Conservation (phyloP, 176 grass and related monocot genomes). For the Carex kokanica region DNA sequence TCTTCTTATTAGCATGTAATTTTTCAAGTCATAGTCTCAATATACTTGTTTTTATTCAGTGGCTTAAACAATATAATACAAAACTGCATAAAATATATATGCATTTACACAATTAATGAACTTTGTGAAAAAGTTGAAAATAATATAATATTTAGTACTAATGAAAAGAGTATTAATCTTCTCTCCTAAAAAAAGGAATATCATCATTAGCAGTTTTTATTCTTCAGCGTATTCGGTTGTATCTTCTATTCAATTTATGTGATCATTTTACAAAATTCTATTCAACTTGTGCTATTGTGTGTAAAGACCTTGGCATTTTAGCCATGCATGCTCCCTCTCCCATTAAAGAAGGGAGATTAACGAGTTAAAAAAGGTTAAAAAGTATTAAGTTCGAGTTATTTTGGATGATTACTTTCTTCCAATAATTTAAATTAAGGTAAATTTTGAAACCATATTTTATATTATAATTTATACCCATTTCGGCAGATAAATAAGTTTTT, state of each 20-base stretch:
- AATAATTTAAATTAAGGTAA: background rate
- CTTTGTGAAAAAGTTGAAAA: background rate
- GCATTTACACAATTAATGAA: background rate
- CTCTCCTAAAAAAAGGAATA: too few species aligned
- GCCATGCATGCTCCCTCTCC: too few species aligned
- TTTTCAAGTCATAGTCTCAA: background rate
- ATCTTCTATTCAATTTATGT: background rate
- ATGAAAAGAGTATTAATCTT: background rate
- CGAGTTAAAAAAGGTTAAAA: too few species aligned
- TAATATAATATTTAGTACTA: background rate
- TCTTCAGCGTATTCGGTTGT: background rate
- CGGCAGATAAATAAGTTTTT: too few species aligned
- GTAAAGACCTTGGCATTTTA: too few species aligned
- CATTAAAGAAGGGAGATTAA: too few species aligned
- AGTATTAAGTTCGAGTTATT: too few species aligned
- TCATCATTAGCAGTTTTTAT: background rate
- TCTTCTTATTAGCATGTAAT: too few species aligned
- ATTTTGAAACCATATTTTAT: background rate
- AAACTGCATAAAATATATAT: background rate
- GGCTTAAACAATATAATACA: background rate
- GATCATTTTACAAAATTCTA: background rate
- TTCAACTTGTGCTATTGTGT: too few species aligned
- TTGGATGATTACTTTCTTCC: background rate
- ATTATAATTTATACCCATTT: background rate
- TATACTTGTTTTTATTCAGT: background rate